A percentile compares a stretch with the other conserved stretches of the same genome.
phyloP scores from a whole-genome alignment of 73 alveolate genomes.

The Uronychia setigera region DNA sequence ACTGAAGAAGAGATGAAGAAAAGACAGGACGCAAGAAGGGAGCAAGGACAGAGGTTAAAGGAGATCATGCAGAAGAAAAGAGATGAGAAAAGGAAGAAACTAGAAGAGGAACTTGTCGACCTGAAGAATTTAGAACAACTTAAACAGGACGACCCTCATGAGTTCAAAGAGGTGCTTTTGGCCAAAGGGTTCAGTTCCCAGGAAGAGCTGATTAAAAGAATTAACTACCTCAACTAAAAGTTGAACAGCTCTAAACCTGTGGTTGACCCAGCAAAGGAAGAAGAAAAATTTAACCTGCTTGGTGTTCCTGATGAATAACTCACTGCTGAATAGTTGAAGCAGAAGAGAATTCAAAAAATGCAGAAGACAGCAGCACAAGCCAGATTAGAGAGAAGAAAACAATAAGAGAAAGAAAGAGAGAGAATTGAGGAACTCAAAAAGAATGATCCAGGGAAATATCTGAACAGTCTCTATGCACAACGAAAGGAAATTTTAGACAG shows the following conservation, averaged over 20 bases:
- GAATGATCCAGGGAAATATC: constrained; percentile 82
- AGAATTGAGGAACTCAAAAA: constrained; percentile 78
- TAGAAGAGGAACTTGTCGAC: constrained; percentile 57
- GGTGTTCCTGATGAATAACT: constrained; percentile 89
- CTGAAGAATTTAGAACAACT: constrained; percentile 41
- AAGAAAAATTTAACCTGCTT: constrained; percentile 81
- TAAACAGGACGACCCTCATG: constrained; percentile 63
- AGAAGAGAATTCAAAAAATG: constrained; percentile 92
- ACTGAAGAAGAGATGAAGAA: constrained; percentile 50
- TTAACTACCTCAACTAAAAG: constrained; percentile 74
- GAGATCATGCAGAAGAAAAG: constrained; percentile 63
- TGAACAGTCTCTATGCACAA: constrained; percentile 73
- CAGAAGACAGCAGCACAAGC: constrained; percentile 84
- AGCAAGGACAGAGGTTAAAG: constrained; percentile 56
- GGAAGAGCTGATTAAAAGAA: constrained; percentile 80
- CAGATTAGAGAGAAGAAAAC: constrained; percentile 79
- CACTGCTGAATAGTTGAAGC: constrained; percentile 84
- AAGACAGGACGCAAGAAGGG: constrained; percentile 54
- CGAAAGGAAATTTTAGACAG: constrained; percentile 83
- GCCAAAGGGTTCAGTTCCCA: constrained; percentile 75
- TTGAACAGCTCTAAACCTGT: constrained; percentile 72
- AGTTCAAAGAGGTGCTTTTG: constrained; percentile 78
- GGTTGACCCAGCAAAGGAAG: constrained; percentile 73
- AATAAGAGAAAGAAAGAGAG: constrained; percentile 77
- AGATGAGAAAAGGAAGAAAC: constrained; percentile 54